Conservation (phyloP, 2,329 filamentous ascomycete genomes). For the Ramichloridium luteum region DNA sequence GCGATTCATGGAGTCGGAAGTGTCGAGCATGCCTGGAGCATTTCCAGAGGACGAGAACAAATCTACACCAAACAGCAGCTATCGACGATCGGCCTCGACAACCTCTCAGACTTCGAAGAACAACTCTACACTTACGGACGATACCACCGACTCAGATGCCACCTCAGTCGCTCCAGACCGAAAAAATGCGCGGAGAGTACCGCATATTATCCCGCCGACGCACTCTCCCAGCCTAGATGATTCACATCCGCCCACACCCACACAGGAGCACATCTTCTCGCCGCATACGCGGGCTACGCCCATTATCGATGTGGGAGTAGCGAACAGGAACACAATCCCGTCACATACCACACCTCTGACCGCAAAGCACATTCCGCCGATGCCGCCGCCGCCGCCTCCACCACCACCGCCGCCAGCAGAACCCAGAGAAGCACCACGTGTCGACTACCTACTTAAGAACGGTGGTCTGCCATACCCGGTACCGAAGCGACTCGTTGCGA, state of each 20-base stretch:
- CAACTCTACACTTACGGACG: slow-evolving; percentile 29
- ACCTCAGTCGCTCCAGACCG: slow-evolving; percentile 34
- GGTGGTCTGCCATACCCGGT: slow-evolving; percentile 64
- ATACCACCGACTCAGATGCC: slow-evolving; percentile 33
- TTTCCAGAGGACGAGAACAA: slow-evolving; percentile 26
- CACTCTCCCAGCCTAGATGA: slow-evolving; percentile 30
- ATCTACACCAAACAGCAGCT: slow-evolving; percentile 28
- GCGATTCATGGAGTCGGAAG: slow-evolving; percentile 27
- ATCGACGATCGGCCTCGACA: slow-evolving; percentile 21
- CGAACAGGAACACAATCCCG: slow-evolving; percentile 32
- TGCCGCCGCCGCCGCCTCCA: slow-evolving; percentile 50
- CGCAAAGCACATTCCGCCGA: slow-evolving; percentile 14
- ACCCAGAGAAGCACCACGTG: slow-evolving; percentile 59
- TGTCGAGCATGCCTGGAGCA: slow-evolving; percentile 28
- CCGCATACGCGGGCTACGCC: slow-evolving; percentile 25
- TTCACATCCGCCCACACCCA: slow-evolving; percentile 36
- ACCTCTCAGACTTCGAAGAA: slow-evolving; percentile 22
- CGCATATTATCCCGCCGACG: no score
- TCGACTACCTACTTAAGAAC: slow-evolving; percentile 85
- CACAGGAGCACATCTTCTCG: slow-evolving; percentile 21
- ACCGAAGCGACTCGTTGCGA: slow-evolving; percentile 59
- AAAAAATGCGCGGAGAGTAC: slow-evolving; percentile 20
- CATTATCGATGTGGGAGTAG: slow-evolving; percentile 31
- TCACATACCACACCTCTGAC: slow-evolving; percentile 20
- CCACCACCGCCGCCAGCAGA: slow-evolving; percentile 58